A percentile compares a stretch with the other conserved stretches of the same genome.
These are phyloP conservation scores for Lithospermum erythrorhizon DNA, from an alignment of 257 asterid genomes.

Conservation along the genomic window DNA sequence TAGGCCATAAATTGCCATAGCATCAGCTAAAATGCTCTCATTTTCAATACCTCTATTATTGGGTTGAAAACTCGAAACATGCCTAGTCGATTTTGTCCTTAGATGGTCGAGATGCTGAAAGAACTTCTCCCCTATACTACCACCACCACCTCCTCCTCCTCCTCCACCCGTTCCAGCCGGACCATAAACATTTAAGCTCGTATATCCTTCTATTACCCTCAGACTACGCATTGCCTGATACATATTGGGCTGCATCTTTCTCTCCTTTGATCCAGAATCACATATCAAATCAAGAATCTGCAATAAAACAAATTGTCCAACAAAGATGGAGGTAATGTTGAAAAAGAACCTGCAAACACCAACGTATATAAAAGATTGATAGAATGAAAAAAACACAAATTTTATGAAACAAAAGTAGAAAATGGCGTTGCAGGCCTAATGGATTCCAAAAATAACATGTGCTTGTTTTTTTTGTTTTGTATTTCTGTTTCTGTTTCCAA, in stretches of 20 bases:
- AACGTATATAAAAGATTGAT: too few species aligned
- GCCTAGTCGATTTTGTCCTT: constrained; percentile 53
- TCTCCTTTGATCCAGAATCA: constrained; percentile 10
- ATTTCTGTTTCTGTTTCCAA: too few species aligned
- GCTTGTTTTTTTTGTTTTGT: too few species aligned
- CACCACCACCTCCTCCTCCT: constrained; percentile 31
- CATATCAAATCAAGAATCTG: background rate
- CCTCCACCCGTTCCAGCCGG: constrained; percentile 13
- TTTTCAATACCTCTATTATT: constrained; percentile 17
- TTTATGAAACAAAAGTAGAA: constrained; percentile 7
- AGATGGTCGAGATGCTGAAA: constrained; percentile 54
- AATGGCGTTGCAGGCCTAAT: background rate
- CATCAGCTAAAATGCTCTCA: constrained; percentile 31
- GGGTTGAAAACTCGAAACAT: constrained; percentile 33
- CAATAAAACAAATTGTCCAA: too few species aligned
- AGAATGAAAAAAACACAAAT: constrained; percentile 6
- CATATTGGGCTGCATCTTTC: constrained; percentile 68
- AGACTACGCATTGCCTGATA: constrained; percentile 71
- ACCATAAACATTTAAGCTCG: constrained; percentile 44
- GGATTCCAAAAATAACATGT: too few species aligned
- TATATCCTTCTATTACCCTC: constrained; percentile 77
- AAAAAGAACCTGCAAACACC: too few species aligned
- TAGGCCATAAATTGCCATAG: constrained; percentile 59
- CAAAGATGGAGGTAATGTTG: too few species aligned
- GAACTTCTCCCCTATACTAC: constrained; percentile 55